Base-by-base conservation (phyloP, 208 protist species). In the Angomonas ambiguus region DNA sequence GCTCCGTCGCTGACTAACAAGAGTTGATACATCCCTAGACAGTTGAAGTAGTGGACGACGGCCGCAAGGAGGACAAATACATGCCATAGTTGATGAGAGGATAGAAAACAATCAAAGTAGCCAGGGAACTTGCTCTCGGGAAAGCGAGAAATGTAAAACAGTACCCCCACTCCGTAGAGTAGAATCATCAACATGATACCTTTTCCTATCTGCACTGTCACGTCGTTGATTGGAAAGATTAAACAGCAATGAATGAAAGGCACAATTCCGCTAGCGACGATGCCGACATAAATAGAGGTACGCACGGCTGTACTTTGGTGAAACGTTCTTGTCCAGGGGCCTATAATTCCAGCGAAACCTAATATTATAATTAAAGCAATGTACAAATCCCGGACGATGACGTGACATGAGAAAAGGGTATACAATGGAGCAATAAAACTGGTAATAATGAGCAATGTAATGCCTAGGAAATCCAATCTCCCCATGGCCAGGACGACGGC, bases 51-150 rank as follows among this genome's bases (percentile, higher is more conserved):
- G 49, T 87, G 80, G 24, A 87, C 74, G 31, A 75, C 62, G 3
- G 80, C 76, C 0, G 80, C 83, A 25, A 65, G 41, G 2, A 84
- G 62, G 8, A 89, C 81, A 63, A 85, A 84, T 16, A 75, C 62
- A 49, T 89, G 80, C 83, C 83, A 89, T 22, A 89, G 56, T 51
- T 89, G 74, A 42, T 89, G 83, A 45, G 71, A 78, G 13, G 59
- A 76, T 42, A 86, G 41, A 55, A 76, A 69, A 16, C 65, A 55
- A 67, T 89, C 83, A 67, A 86, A 89, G 13, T 76, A 25, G 20
- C 79, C 76, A 11, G 83, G 83, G 25, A 72, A 86, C 42, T 42
- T 56, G 1, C 62, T 42, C 51, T 86, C 80, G n/a, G 80, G 83
- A 18, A 89, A 65, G 38, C 61, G 62, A n/a, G 58, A 62, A 10